These are phyloP conservation scores for Tolypocladium nubicola DNA, from an alignment of 2,329 filamentous ascomycete genomes.

Conservation along the genomic window DNA sequence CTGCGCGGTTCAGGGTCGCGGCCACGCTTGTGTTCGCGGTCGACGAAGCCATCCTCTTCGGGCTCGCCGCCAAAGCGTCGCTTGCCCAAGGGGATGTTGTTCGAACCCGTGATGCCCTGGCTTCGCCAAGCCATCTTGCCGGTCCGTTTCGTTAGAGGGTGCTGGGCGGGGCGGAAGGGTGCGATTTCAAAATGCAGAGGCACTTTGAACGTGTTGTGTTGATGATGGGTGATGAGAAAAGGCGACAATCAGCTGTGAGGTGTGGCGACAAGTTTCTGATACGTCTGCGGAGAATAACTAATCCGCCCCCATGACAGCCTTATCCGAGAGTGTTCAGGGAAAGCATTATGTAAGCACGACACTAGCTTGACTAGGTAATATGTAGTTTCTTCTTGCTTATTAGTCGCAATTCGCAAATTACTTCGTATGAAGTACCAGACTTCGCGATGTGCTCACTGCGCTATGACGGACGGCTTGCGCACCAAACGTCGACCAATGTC, in stretches of 20 bases:
- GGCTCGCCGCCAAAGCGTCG: slow-evolving; percentile 63
- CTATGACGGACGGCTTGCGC: no score
- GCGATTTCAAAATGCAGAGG: not conserved
- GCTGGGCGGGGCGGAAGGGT: not conserved
- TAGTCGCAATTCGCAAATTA: no score
- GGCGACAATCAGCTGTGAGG: no score
- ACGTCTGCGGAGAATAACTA: not conserved
- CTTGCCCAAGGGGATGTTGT: slow-evolving; percentile 91
- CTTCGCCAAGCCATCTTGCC: slow-evolving; percentile 56
- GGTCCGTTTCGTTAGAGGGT: not conserved
- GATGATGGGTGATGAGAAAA: not conserved
- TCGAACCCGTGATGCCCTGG: slow-evolving; percentile 90
- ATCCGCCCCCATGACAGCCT: not conserved
- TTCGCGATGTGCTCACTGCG: no score
- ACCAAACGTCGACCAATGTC: no score
- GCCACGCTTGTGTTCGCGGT: slow-evolving; percentile 66
- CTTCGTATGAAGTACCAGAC: no score
- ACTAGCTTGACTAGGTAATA: no score
- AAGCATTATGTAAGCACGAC: no score
- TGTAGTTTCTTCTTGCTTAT: no score
- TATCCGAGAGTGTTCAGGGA: no score
- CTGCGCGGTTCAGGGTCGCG: slow-evolving; percentile 76
- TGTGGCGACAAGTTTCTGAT: not conserved
- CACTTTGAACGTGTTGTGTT: not conserved
- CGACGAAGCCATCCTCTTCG: slow-evolving; percentile 23